phyloP scores from a whole-genome alignment of 2,329 filamentous ascomycete species.

The Boeremia exigua region DNA sequence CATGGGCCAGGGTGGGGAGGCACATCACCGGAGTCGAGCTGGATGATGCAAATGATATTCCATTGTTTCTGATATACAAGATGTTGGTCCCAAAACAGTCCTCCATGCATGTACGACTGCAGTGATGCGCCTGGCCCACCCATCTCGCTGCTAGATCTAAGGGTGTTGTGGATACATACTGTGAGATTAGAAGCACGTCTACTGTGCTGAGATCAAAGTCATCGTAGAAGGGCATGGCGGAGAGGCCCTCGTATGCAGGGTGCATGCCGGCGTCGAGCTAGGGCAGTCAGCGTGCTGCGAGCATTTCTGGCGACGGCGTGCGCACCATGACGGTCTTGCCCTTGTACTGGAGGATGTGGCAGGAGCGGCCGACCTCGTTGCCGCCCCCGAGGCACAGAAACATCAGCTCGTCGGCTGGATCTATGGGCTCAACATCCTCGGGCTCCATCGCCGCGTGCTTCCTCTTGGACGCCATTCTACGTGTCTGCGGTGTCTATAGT shows the following conservation, averaged over 20 bases:
- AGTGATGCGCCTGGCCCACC: conserved; percentile 41
- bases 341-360: conserved; percentile 98
- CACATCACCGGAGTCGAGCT: conserved; percentile 47
- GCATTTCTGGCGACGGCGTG: conserved; percentile 6
- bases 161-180: conserved; percentile 71
- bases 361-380: conserved; percentile 95
- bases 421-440: conserved; percentile 80
- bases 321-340: conserved; percentile 98
- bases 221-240: conserved; percentile 94
- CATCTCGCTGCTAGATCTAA: conserved; percentile 10
- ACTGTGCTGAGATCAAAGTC: conserved; percentile 98
- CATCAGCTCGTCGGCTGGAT: conserved; percentile 91
- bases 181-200: conserved; percentile 95
- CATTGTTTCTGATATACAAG: conserved; percentile 51
- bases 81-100: conserved; percentile 26
- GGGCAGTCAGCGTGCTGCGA: conserved; percentile 28
- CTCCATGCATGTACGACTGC: conserved; percentile 36
- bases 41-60: conserved; percentile 48
- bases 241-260: conserved; percentile 92
- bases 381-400: conserved; percentile 94
- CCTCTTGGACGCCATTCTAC: conserved; percentile 85
- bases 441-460: conserved; percentile 84
- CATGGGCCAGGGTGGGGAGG: conserved; percentile 28
- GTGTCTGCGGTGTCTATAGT: not conserved
- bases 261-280: conserved; percentile 97